Evolutionary conservation across 306 rosid species (phyloP).

Genomic region (Urtica urens): DNA sequence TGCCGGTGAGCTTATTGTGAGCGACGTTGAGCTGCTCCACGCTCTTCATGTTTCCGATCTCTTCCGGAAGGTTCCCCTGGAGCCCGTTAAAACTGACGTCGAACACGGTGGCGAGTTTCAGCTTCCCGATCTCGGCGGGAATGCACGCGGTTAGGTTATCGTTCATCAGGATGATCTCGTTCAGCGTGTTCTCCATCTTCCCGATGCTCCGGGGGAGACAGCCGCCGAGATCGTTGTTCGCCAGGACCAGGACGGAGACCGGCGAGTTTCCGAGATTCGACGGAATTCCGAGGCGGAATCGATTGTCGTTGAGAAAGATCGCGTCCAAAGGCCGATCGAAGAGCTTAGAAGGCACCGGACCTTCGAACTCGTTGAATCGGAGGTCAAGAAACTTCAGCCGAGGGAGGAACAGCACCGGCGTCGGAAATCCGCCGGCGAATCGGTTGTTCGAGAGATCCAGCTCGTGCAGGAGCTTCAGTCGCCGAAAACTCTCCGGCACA

Average conservation of each 20-base stretch:
- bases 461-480: slow-evolving; percentile 35
- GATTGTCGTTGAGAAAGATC: slow-evolving; percentile 53
- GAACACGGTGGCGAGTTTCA: slow-evolving; percentile 47
- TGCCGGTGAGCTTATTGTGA: slow-evolving; percentile 33
- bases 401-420: slow-evolving; percentile 39
- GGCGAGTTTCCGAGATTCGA: slow-evolving; percentile 55
- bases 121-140: slow-evolving; percentile 46
- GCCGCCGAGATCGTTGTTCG: slow-evolving; percentile 54
- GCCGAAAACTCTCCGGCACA: slow-evolving; percentile 39
- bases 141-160: slow-evolving; percentile 38
- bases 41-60: slow-evolving; percentile 34
- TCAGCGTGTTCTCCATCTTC: slow-evolving; percentile 47
- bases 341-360: slow-evolving; percentile 34
- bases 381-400: slow-evolving; percentile 45
- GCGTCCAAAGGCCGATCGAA: slow-evolving; percentile 64
- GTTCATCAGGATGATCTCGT: slow-evolving; percentile 45
- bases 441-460: slow-evolving; percentile 61
- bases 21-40: slow-evolving; percentile 55
- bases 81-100: slow-evolving; percentile 50
- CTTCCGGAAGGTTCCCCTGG: slow-evolving; percentile 35
- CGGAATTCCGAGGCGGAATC: slow-evolving; percentile 37
- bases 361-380: slow-evolving; percentile 68
- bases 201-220: slow-evolving; percentile 60
- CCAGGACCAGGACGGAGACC: slow-evolving; percentile 58
- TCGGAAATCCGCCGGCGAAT: slow-evolving; percentile 52